phyloP scores from a whole-genome alignment of 805 yeast genomes.

The Deakozyma indianensis region DNA sequence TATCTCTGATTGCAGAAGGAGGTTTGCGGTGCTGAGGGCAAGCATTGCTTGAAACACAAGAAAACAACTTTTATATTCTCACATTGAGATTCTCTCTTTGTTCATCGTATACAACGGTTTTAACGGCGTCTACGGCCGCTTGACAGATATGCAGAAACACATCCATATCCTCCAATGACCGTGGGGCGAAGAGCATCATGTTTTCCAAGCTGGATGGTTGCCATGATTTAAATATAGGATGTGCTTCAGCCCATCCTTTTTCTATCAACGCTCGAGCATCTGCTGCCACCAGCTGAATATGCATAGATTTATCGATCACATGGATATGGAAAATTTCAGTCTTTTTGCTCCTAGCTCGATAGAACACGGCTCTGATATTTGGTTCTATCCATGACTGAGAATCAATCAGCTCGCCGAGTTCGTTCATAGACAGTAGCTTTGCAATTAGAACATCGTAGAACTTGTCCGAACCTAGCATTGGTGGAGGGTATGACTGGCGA shows the following conservation, averaged over 20 bases:
- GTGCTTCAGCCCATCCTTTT: neutral
- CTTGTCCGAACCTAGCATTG: neutral
- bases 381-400: neutral
- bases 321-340: neutral
- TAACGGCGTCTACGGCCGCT: neutral
- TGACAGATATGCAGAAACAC: neutral
- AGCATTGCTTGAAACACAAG: too few species aligned
- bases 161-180: neutral
- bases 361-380: neutral
- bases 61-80: too few species aligned
- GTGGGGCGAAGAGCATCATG: neutral
- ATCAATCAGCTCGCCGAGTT: neutral
- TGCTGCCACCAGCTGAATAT: neutral
- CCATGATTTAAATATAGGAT: constrained; percentile 1
- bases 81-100: too few species aligned
- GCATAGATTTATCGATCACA: constrained; percentile 1
- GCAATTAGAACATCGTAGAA: constrained; percentile 4
- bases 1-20: too few species aligned
- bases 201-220: neutral
- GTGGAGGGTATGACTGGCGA: constrained; percentile 3
- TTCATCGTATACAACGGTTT: too few species aligned
- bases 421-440: constrained; percentile 1
- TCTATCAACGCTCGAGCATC: neutral
- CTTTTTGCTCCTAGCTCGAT: neutral
- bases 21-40: too few species aligned